Base-by-base conservation (phyloP, 164 flowering plant genomes). In the Amborella trichopoda region DNA sequence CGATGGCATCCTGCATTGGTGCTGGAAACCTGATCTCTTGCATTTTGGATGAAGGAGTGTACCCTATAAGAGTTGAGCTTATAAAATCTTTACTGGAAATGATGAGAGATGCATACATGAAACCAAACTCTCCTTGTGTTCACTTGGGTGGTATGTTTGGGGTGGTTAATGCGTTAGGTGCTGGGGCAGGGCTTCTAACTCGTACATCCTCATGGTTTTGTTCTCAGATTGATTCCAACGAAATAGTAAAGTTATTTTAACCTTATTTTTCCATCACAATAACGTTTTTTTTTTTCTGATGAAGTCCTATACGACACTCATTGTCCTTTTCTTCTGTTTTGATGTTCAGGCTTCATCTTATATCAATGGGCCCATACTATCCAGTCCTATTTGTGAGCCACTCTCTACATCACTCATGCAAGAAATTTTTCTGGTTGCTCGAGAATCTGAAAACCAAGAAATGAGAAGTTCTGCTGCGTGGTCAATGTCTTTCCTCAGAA, bases 141-240 rank as follows among this genome's bases (percentile, higher is more conserved):
- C 81, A 73, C 66, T 61, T 88, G 46, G 85, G 96, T 67, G 96
- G 84, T 22, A 80, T 93, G 94, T 75, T 93, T 69, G 99, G 96
- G 61, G 83, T 88, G 60, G 87, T 93, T 48, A 93, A 82, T 72
- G 68, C 78, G 47, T 55, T 93, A 46, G 96, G 95, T 44, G 96
- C 91, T 18, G 70, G 74, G 44, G 86, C 84, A 20, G 99, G 95
- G 34, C 56, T 42, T 50, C 50, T 76, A 44, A 23, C 60, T 34
- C 52, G 43, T 43, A 23, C 36, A 26, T 43, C 49, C 49, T 53
- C 68, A 54, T 49, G 26, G 46, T n/a, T n/a, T n/a, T n/a, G n/a
- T n/a, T n/a, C n/a, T n/a, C n/a, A n/a, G n/a, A n/a, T n/a, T n/a
- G n/a, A n/a, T n/a, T n/a, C n/a, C n/a, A n/a, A n/a, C n/a, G n/a